Percentiles rank a stretch among this genome's conserved stretches.
phyloP scores from a whole-genome alignment of 1,284 basidiomycete genomes.

The Afroboletus lepidellus region DNA sequence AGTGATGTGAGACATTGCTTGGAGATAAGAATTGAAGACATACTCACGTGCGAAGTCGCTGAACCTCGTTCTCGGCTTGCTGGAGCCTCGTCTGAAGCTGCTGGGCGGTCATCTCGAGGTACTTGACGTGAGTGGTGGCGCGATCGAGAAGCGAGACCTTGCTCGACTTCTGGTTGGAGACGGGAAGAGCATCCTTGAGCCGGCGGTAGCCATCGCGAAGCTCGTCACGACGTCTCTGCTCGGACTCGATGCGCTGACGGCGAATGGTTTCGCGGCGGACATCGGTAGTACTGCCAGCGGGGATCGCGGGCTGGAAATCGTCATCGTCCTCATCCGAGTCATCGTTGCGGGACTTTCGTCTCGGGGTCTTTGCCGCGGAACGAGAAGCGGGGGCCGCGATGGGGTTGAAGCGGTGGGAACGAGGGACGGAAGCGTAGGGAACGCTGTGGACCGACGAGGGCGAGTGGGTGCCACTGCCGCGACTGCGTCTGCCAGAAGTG shows the following conservation, averaged over 20 bases:
- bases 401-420: conserved; percentile 74
- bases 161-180: conserved; percentile 84
- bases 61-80: conserved; percentile 72
- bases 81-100: conserved; percentile 72
- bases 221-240: conserved; percentile 84
- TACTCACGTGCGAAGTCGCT: conserved; percentile 61
- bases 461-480: conserved; percentile 62
- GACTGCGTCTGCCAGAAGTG: conserved; percentile 61
- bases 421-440: conserved; percentile 59
- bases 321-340: conserved; percentile 63
- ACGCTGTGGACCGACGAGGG: conserved; percentile 49
- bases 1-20: conserved; percentile 1
- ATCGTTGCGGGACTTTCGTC: conserved; percentile 56
- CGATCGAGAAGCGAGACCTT: conserved; percentile 85
- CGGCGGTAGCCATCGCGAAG: conserved; percentile 83
- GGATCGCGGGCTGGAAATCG: conserved; percentile 56
- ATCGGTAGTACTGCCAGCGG: conserved; percentile 45
- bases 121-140: conserved; percentile 76
- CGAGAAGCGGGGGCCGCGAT: conserved; percentile 55
- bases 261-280: conserved; percentile 79
- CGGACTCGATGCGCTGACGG: conserved; percentile 82
- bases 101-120: conserved; percentile 71
- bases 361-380: conserved; percentile 46
- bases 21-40: not conserved
- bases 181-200: conserved; percentile 81